Base-by-base conservation (phyloP, 768 basidiomycete genomes). In the Amanita molliuscula region DNA sequence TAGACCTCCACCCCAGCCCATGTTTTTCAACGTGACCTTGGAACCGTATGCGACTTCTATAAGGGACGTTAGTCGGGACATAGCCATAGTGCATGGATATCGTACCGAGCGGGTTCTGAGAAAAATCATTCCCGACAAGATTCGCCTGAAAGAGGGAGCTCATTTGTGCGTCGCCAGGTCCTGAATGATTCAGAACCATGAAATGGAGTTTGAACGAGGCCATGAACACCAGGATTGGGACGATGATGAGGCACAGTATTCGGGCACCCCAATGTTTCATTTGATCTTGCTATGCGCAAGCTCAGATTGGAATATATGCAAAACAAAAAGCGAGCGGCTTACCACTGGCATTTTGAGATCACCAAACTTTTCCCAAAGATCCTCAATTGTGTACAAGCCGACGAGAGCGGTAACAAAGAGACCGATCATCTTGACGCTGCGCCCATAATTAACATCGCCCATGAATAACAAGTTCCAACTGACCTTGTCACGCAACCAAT, bases 131-230 rank as follows among this genome's bases (percentile, higher is more conserved):
- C 13, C 96, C 96, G 29, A 79, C 75, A 2, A 99, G 77, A 58
- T 96, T 91, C 21, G 96, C 95, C 65, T 99, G 96, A 78, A 99
- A 99, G 16, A 98, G 74, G 6, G 92, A 96, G 63, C 88, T 91
- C 95, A 99, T 99, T 64, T 98, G 95, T 1, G 95, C 87, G 61
- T 99, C 95, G 13, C 95, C 96, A 18, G 96, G 90, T 34, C 95
- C 95, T 11, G 90, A 86, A 55, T 92, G 90, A 63, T 89, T 94
- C 45, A 99, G 72, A 54, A 99, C 77, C 63, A 97, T 63, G 71
- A 99, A 99, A 65, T 99, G 96, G 16, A 96, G 72, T 67, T 98
- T 96, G 82, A 99, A 99, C 18, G 81, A 87, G 15, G 81, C 68
- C 79, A 94, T 88, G 71, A 96, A 99, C 56, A 97, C 89, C 53